These are phyloP conservation scores for Kodamaea laetipori DNA, from an alignment of 805 yeast species.

Conservation along the genomic window DNA sequence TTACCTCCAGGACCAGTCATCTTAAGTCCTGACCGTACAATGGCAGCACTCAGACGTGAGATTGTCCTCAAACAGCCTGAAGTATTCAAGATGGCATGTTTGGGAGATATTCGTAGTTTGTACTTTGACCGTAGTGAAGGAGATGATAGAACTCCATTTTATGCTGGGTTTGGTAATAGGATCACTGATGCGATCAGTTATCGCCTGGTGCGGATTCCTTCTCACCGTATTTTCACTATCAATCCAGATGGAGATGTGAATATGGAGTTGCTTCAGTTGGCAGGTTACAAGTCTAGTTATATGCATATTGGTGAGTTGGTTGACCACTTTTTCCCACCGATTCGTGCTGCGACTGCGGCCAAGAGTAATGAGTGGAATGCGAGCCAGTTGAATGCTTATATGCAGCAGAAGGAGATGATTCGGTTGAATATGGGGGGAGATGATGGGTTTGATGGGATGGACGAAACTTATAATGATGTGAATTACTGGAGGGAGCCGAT, in stretches of 20 bases:
- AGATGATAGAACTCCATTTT: constrained; percentile 73
- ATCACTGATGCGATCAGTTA: constrained; percentile 96
- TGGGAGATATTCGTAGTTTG: constrained; percentile 77
- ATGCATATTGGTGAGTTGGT: constrained; percentile 89
- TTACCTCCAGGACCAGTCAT: constrained; percentile 93
- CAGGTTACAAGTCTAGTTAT: constrained; percentile 88
- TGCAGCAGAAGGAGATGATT: constrained; percentile 20
- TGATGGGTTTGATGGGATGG: constrained; percentile 37
- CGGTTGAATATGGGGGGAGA: constrained; percentile 34
- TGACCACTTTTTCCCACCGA: constrained; percentile 95
- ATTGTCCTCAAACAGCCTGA: constrained; percentile 94
- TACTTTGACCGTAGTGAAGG: constrained; percentile 43
- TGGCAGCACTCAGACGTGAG: constrained; percentile 91
- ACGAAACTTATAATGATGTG: constrained; percentile 77
- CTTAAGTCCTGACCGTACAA: constrained; percentile 91
- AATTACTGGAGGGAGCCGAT: constrained; percentile 92
- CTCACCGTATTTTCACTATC: constrained; percentile 91
- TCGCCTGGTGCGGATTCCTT: constrained; percentile 89
- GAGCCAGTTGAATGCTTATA: constrained; percentile 35
- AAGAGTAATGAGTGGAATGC: constrained; percentile 20
- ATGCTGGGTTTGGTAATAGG: constrained; percentile 96
- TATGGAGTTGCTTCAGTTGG: constrained; percentile 91
- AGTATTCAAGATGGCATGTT: constrained; percentile 97
- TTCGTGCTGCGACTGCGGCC: constrained; percentile 31
- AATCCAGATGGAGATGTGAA: constrained; percentile 97